Evolutionary conservation across 1,139 yeast species (phyloP).

Genomic region (Wickerhamomyces sp.): DNA sequence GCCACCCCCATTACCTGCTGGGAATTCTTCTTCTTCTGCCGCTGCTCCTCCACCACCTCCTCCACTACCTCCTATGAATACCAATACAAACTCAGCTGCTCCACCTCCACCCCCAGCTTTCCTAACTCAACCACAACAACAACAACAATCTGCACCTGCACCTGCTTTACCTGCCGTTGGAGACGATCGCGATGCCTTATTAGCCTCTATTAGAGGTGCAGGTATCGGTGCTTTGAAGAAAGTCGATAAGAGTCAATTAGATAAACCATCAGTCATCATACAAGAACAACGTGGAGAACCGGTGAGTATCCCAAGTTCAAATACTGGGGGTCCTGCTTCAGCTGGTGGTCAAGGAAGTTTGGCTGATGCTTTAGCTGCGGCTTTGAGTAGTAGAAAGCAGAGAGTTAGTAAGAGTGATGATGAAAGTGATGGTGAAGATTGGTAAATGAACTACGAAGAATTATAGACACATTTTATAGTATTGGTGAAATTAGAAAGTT

Average conservation of each 20-base stretch:
- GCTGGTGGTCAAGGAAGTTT: conserved; percentile 38
- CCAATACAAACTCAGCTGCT: conserved; percentile 3
- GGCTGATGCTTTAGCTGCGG: conserved; percentile 87
- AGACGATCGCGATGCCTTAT: conserved; percentile 70
- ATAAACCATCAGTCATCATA: conserved; percentile 65
- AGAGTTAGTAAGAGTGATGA: conserved; percentile 84
- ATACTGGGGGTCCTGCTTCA: conserved; percentile 24
- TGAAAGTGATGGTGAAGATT: conserved; percentile 73
- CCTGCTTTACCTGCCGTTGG: conserved; percentile 33
- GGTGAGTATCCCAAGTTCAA: background rate
- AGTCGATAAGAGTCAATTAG: conserved; percentile 80
- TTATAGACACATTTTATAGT: no score
- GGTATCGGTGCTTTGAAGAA: conserved; percentile 64
- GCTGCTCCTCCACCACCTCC: conserved; percentile 11
- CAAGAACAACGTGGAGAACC: conserved; percentile 67
- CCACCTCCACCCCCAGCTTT: conserved; percentile 27
- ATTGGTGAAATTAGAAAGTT: background rate
- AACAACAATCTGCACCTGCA: conserved; percentile 28
- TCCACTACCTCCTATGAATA: background rate
- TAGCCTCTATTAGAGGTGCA: conserved; percentile 82
- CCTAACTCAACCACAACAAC: conserved; percentile 28
- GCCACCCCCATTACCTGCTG: background rate
- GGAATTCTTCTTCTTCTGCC: conserved; percentile 8
- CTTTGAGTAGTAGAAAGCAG: conserved; percentile 73
- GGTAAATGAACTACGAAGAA: conserved; percentile 35